Evolutionary conservation across 2,329 filamentous ascomycete genomes (phyloP), one percentile per base, ranked within the genome.

Genomic region (Epichloe sibirici): DNA sequence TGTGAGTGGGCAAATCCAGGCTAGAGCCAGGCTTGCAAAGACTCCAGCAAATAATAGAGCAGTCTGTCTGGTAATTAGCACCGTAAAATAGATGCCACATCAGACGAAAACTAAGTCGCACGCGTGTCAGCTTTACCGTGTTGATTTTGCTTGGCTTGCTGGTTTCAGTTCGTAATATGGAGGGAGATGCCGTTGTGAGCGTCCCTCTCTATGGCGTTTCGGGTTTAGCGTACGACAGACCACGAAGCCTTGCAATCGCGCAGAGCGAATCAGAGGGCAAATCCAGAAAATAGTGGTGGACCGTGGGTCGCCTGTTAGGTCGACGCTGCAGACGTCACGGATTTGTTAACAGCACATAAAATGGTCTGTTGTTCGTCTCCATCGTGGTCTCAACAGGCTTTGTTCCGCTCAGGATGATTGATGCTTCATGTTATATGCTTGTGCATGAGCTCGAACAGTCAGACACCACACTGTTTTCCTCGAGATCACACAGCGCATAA

Each of bases 1-100:
- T 51, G 52, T 48, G 52, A 37, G 52, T 53, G 52, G 52, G 48
- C 52, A 53, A 51, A 44, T 25, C 46, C 38, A 3, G 39, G 44
- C 52, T 40, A 43, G 48, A 48, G 44, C 52, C 52, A 47, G 48
- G 48, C 38, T 53, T 47, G 43, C 28, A 31, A 45, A 44, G 48
- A 51, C 25, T 40, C n/a, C 25, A 34, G 39, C 34, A 49, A 40
- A 34, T 17, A 35, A 39, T 28, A 48, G 35, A 11, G 17, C 39
- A 51, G 46, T 7, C 15, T 4, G 39, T 15, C 28, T 47, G 28
- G 48, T 44, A 31, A 31, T 31, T 31, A 44, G 48, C 39, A 49
- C 38, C n/a, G 34, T 38, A 35, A 11, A 21, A 25, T 39, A 43
- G 48, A 42, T 49, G 38, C 47, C 47, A 49, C 37, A 42, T 28